Conservation (phyloP, 208 protist species). For the Leishmania amazonensis region DNA sequence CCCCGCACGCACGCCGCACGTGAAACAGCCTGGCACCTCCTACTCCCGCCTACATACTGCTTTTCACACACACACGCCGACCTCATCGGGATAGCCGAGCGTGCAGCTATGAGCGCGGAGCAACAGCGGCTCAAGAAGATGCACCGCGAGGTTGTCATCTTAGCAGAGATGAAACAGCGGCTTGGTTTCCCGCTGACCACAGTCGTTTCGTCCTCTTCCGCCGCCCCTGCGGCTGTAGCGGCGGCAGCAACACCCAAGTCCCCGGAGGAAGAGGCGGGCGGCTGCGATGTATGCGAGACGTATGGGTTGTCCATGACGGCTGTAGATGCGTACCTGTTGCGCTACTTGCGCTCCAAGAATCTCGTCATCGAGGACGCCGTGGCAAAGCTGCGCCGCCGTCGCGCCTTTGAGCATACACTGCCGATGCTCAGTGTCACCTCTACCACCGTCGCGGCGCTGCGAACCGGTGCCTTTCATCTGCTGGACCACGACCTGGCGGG, state of each 20-base stretch:
- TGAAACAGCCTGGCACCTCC: background rate
- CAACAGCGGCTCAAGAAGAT: slow-evolving; percentile 25
- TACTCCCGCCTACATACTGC: background rate
- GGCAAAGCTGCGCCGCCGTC: slow-evolving; percentile 59
- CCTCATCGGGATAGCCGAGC: background rate
- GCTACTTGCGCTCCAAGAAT: slow-evolving; percentile 57
- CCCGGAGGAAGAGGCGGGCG: slow-evolving; percentile 6
- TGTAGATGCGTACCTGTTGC: slow-evolving; percentile 63
- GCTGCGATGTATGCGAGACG: slow-evolving; percentile 12
- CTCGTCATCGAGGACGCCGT: slow-evolving; percentile 48
- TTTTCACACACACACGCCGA: background rate
- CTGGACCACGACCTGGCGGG: slow-evolving; percentile 47
- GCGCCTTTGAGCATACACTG: slow-evolving; percentile 59
- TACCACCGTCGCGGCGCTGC: slow-evolving; percentile 41
- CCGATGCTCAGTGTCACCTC: slow-evolving; percentile 62
- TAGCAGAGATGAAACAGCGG: slow-evolving; percentile 40
- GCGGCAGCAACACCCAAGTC: slow-evolving; percentile 7
- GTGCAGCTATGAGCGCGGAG: slow-evolving; percentile 23
- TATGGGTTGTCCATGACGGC: slow-evolving; percentile 29
- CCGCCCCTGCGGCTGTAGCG: slow-evolving; percentile 4
- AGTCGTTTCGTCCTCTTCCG: background rate
- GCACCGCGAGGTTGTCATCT: slow-evolving; percentile 35
- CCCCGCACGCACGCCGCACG: background rate
- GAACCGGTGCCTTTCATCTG: slow-evolving; percentile 53
- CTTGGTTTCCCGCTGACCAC: slow-evolving; percentile 24